Evolutionary conservation across 2,329 filamentous ascomycete genomes (phyloP), one percentile per base, ranked within the genome.

Genomic region (Diaporthe nobilis): DNA sequence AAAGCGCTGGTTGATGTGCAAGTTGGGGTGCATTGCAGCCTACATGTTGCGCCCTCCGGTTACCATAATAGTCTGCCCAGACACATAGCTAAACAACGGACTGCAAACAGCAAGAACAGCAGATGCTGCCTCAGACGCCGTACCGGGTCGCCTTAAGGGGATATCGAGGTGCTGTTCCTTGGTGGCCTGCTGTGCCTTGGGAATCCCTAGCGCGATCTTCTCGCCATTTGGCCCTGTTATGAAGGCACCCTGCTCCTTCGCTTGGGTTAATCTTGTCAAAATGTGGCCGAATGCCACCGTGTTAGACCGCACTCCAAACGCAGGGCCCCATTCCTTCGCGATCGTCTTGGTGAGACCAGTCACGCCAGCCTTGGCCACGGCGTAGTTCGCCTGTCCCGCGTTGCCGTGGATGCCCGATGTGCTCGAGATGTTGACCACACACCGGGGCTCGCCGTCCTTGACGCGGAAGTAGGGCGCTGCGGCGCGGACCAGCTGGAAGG

Each of bases 381-480:
- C 90, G 84, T 98, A 98, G 88, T 98, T 98, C 80, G 93, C 91
- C 87, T 98, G 95, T n/a, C 95, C 95, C 10, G 95, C 94, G 82
- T 98, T 98, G 73, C 95, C 95, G 84, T 97, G 92, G 17, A 97
- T 87, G 72, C 95, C 95, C 44, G 91, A 94, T 1, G 95, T 97
- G 72, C 91, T 94, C 73, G 91, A 94, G 83, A 98, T 94, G 84
- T 97, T 97, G 86, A 98, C 90, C 80, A 98, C 92, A 83, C 90
- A 92, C 74, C 95, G 90, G 7, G 93, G 90, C 83, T 94, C 94
- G 81, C 94, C 92, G 83, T 98, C 95, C 79, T 92, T 94, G 78
- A 98, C 94, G 55, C 95, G 92, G 88, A 98, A 98, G 85, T 94
- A 98, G 31, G 94, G 94, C 0, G 94, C 94, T 1, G 94, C 94